Percentiles rank a stretch among this genome's conserved stretches.
These are phyloP conservation scores for Fraxinus floribunda DNA, from an alignment of 305 asterid genomes.

Conservation along the genomic window DNA sequence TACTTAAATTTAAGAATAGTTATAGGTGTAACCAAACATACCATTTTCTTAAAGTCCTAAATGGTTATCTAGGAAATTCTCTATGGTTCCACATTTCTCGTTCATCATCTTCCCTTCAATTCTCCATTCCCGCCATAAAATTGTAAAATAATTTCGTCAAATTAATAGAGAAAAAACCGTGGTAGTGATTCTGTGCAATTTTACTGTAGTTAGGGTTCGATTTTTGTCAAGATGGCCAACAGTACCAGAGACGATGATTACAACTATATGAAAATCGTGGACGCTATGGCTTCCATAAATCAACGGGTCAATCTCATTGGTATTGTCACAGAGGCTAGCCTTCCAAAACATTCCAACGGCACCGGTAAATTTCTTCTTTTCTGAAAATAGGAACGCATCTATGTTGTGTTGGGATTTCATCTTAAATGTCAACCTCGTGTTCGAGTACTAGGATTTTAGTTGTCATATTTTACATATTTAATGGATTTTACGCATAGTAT, in stretches of 20 bases:
- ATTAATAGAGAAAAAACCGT: neutral
- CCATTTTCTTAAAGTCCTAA: neutral
- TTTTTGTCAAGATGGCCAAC: conserved; percentile 23
- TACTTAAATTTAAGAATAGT: no score
- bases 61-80: neutral
- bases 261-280: conserved; percentile 51
- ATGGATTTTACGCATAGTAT: neutral
- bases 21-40: conserved; percentile 18
- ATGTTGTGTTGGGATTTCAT: neutral
- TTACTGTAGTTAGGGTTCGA: conserved; percentile 22
- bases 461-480: neutral
- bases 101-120: neutral
- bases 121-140: neutral
- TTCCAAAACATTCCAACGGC: conserved; percentile 62
- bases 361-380: conserved; percentile 44
- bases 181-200: neutral
- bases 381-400: neutral
- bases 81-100: neutral
- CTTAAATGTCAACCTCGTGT: no score
- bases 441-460: neutral
- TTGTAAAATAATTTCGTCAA: neutral
- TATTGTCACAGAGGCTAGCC: conserved; percentile 48
- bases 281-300: conserved; percentile 54
- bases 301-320: conserved; percentile 74
- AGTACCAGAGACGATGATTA: conserved; percentile 40